Evolutionary conservation across 306 rosid species (phyloP).

Genomic region (Sicyos edulis): DNA sequence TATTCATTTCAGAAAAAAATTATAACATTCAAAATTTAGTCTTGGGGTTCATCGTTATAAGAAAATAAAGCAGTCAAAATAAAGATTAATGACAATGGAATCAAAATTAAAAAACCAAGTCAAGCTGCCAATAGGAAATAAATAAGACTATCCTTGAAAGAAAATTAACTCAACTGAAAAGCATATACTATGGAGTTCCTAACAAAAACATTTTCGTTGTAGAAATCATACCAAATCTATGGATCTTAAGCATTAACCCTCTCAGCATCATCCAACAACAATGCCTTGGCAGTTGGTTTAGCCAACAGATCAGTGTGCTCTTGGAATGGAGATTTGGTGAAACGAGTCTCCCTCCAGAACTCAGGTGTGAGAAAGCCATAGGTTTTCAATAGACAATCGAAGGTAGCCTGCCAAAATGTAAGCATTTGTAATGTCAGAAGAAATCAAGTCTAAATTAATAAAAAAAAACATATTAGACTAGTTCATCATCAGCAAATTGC

Average conservation of each 20-base stretch:
- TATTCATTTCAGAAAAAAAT: not conserved
- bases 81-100: slow-evolving; percentile 4
- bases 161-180: slow-evolving; percentile 2
- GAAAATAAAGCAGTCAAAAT: slow-evolving; percentile 8
- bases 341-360: slow-evolving; percentile 64
- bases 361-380: slow-evolving; percentile 62
- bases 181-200: slow-evolving; percentile 16
- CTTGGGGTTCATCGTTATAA: not conserved
- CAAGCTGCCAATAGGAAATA: slow-evolving; percentile 1
- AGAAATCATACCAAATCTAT: slow-evolving; percentile 2
- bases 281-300: slow-evolving; percentile 42
- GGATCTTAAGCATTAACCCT: slow-evolving; percentile 32
- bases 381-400: slow-evolving; percentile 53
- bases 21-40: not conserved
- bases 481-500: not conserved
- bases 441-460: not conserved
- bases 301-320: slow-evolving; percentile 56
- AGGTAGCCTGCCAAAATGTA: slow-evolving; percentile 42
- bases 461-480: too few relatives aligned
- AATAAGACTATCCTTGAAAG: slow-evolving; percentile 10
- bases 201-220: slow-evolving; percentile 14
- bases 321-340: slow-evolving; percentile 59
- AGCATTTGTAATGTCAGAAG: not conserved
- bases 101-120: slow-evolving; percentile 6
- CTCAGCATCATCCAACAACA: slow-evolving; percentile 39